A percentile compares a stretch with the other conserved stretches of the same genome.
Conservation (phyloP, 805 yeast species). For the Maudiozyma serrabonitensis region DNA sequence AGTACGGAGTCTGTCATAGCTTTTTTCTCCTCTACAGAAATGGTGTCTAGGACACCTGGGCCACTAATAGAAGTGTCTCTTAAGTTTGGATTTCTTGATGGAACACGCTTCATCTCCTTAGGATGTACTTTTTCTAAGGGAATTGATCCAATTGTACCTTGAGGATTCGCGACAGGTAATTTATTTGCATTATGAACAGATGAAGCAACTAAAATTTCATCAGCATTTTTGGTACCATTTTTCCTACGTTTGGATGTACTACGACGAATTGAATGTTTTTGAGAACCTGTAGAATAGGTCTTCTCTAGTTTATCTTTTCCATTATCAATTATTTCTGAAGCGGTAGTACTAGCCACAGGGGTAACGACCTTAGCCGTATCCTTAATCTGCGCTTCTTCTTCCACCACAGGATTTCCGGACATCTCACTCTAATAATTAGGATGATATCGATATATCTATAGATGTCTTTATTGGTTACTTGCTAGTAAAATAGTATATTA, state of each 20-base stretch:
- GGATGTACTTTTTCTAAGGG: slow-evolving; percentile 25
- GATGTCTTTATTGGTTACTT: too few species aligned
- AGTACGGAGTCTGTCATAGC: slow-evolving; percentile 8
- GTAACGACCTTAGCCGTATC: background rate
- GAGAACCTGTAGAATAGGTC: slow-evolving; percentile 3
- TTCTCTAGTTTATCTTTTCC: background rate
- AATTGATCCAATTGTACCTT: slow-evolving; percentile 23
- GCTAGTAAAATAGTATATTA: too few species aligned
- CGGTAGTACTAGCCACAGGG: background rate
- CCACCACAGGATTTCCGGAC: background rate
- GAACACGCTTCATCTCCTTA: slow-evolving; percentile 11
- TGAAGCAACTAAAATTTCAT: slow-evolving; percentile 16
- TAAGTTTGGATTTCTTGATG: slow-evolving; percentile 20
- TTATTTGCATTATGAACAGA: slow-evolving; percentile 12
- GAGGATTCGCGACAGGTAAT: slow-evolving; percentile 18
- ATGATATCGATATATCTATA: too few species aligned
- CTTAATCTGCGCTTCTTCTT: background rate
- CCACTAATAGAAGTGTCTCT: slow-evolving; percentile 25
- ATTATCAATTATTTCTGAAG: background rate
- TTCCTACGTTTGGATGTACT: background rate
- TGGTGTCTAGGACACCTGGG: slow-evolving; percentile 15
- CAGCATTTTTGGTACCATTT: background rate
- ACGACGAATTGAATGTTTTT: background rate
- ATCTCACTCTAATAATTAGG: background rate
- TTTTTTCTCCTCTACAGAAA: slow-evolving; percentile 7